phyloP scores from a whole-genome alignment of 2,329 filamentous ascomycete species.

The Macrophomina phaseolina region DNA sequence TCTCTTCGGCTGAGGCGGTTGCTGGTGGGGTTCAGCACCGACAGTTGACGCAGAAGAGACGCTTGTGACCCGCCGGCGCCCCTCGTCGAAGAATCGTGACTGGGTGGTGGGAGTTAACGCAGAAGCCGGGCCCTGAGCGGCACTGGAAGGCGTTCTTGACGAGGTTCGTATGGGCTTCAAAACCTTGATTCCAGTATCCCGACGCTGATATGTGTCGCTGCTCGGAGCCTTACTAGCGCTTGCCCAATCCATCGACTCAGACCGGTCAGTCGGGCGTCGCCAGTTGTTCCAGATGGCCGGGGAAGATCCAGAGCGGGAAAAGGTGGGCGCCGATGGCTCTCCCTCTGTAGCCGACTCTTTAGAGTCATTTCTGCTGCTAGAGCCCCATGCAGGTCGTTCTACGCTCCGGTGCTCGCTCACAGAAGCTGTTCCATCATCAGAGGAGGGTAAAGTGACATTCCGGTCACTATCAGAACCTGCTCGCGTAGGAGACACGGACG shows the following conservation, averaged over 20 bases:
- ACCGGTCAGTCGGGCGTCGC: conserved; percentile 42
- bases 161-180: conserved; percentile 76
- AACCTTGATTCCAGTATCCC: conserved; percentile 83
- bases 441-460: conserved; percentile 23
- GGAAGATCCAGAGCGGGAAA: conserved; percentile 39
- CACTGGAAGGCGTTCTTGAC: conserved; percentile 53
- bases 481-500: conserved; percentile 1
- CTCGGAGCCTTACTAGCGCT: conserved; percentile 62
- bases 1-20: conserved; percentile 13
- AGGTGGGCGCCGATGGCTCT: neutral
- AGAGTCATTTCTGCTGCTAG: neutral
- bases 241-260: conserved; percentile 53
- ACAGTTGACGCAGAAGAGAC: conserved; percentile 26
- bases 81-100: conserved; percentile 56
- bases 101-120: conserved; percentile 35
- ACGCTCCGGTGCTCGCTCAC: conserved; percentile 7
- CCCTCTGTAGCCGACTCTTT: conserved; percentile 4
- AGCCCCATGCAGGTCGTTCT: conserved; percentile 11
- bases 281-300: conserved; percentile 57
- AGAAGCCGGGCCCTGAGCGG: conserved; percentile 35
- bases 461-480: conserved; percentile 20
- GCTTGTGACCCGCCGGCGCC: conserved; percentile 40
- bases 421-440: conserved; percentile 13
- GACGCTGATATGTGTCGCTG: conserved; percentile 70
- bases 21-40: conserved; percentile 22